phyloP scores from a whole-genome alignment of 2,329 filamentous ascomycete genomes.

The Colletotrichum nymphaeae region DNA sequence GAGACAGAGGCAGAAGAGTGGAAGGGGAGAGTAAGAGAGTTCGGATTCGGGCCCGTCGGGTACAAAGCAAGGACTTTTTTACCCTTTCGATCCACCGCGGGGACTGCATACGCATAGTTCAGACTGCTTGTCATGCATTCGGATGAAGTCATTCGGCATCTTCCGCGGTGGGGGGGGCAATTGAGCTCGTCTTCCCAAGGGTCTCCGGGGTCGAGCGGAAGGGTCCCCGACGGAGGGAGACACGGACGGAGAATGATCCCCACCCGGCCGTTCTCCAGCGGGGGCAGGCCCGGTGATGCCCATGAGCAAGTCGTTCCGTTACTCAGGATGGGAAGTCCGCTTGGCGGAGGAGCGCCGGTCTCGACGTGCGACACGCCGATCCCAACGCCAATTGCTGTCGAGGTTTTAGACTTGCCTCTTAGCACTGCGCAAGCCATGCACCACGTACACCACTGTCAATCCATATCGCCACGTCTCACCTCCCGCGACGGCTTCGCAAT shows the following conservation, averaged over 20 bases:
- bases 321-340: neutral
- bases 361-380: conserved; percentile 9
- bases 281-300: neutral
- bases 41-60: conserved; percentile 26
- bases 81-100: neutral
- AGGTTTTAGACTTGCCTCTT: neutral
- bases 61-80: neutral
- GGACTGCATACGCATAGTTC: neutral
- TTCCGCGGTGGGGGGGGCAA: neutral
- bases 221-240: neutral
- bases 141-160: conserved; percentile 23
- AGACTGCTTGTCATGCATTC: conserved; percentile 4
- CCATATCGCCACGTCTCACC: neutral
- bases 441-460: neutral
- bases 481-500: neutral
- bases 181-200: neutral
- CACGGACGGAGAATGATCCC: neutral
- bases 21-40: neutral
- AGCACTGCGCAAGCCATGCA: neutral
- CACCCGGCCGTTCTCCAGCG: conserved; percentile 5
- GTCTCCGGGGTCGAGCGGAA: neutral
- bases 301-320: neutral
- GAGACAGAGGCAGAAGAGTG: neutral
- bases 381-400: neutral
- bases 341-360: conserved; percentile 23